Evolutionary conservation across 441 rosid genomes (phyloP), one percentile per base, ranked within the genome.

Genomic region (Geranium incanum): DNA sequence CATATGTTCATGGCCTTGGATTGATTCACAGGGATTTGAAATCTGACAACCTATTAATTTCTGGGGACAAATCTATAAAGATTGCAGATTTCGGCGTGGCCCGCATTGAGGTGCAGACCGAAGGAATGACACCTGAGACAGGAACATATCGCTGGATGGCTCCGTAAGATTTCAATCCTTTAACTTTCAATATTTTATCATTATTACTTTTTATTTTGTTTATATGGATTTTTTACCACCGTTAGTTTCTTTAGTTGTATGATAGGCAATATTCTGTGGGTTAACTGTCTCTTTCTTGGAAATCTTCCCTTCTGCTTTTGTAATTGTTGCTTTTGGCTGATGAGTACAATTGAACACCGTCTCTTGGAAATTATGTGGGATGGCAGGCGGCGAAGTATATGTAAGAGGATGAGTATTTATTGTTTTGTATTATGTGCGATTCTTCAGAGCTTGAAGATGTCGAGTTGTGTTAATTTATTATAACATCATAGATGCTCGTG

Each of bases 111-210:
- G 43, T 39, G 43, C 43, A 39, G 43, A 39, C 50, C 11, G 50
- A 43, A 43, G 50, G 50, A 7, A 43, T 43, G 50, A 43, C 50
- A 43, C 50, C 50, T 7, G 50, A 43, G 50, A 43, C 50, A 43
- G 50, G 50, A 6, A 43, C 50, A 43, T 43, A 43, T 11, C 50
- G 50, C 50, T 43, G 50, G 50, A 43, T 43, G 50, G 50, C 50
- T 43, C 50, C 50, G 50, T 43, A 43, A 43, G 87, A 67, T 76
- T 65, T 59, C 16, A 15, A 12, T 55, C 62, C 62, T 50, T 55
- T 43, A 43, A 9, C 50, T 43, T 43, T 43, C 50, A 43, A 43
- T 43, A 43, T 43, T 2, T 55, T 7, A 3, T 12, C 16, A 5
- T 16, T 16, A n/a, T 43, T 43, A 43, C 50, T 43, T 43, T 43